phyloP scores from a whole-genome alignment of 2,329 filamentous ascomycete genomes.

The Xylariaceae sp. region DNA sequence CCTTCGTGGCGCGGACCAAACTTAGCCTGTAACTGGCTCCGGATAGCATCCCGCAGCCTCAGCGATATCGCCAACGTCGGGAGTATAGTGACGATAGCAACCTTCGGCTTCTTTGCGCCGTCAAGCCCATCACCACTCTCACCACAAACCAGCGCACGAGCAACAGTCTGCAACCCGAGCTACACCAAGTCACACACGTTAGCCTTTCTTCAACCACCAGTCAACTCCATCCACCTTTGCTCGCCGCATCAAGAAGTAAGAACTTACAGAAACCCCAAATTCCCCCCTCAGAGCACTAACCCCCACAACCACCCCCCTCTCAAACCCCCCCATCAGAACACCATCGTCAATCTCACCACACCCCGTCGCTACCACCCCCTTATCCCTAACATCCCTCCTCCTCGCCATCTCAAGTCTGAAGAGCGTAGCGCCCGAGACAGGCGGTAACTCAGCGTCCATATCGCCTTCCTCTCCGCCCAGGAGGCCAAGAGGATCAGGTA shows the following conservation, averaged over 20 bases:
- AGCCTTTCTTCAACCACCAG: too few relatives aligned
- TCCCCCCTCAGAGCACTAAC: constrained; percentile 52
- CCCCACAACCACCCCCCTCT: constrained; percentile 52
- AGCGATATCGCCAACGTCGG: constrained; percentile 41
- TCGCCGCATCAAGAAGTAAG: background rate
- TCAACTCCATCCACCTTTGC: too few relatives aligned
- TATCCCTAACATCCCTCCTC: constrained; percentile 29
- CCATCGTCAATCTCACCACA: constrained; percentile 48
- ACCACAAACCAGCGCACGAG: constrained; percentile 35
- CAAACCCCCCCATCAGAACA: constrained; percentile 45
- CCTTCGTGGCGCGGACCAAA: constrained; percentile 16
- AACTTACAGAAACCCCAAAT: constrained; percentile 46
- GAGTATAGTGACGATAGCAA: constrained; percentile 49
- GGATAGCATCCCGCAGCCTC: constrained; percentile 40
- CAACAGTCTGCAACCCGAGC: constrained; percentile 49
- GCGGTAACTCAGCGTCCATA: constrained; percentile 26
- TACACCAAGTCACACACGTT: constrained; percentile 1
- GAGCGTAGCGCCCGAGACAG: constrained; percentile 44
- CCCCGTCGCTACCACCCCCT: constrained; percentile 40
- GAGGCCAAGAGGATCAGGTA: too few relatives aligned
- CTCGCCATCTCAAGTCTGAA: constrained; percentile 38
- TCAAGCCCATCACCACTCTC: background rate
- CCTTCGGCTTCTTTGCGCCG: constrained; percentile 19
- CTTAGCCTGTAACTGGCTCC: constrained; percentile 31
- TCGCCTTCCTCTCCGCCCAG: too few relatives aligned